phyloP scores from a whole-genome alignment of 1,284 basidiomycete species.

The Bondarzewia mesenterica region DNA sequence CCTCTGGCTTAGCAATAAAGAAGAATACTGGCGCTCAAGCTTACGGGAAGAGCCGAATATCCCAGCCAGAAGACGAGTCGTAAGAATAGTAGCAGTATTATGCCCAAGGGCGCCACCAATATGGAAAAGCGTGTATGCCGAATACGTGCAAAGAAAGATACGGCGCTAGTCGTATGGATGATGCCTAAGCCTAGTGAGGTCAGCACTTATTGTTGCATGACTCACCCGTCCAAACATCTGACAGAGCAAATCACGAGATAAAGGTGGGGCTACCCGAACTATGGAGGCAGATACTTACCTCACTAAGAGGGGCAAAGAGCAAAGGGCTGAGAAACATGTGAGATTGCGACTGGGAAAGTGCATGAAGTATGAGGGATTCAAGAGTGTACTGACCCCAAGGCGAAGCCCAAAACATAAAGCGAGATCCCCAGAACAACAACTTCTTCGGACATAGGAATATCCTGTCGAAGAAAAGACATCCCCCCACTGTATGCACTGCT shows the following conservation, averaged over 20 bases:
- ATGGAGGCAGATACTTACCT: slow-evolving; percentile 27
- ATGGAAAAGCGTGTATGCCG: slow-evolving; percentile 54
- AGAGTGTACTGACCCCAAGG: slow-evolving; percentile 22
- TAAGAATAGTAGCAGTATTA: slow-evolving; percentile 51
- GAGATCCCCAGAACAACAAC: slow-evolving; percentile 55
- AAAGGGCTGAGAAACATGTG: slow-evolving; percentile 31
- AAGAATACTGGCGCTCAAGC: slow-evolving; percentile 12
- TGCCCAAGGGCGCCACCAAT: slow-evolving; percentile 54
- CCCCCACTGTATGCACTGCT: slow-evolving; percentile 55
- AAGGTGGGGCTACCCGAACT: background rate
- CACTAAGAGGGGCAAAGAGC: slow-evolving; percentile 57
- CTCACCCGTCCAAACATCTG: slow-evolving; percentile 45
- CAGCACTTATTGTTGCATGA: slow-evolving; percentile 15
- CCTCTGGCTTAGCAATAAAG: slow-evolving; percentile 5
- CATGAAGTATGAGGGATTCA: slow-evolving; percentile 2
- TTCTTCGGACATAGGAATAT: slow-evolving; percentile 43
- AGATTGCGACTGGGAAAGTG: slow-evolving; percentile 1
- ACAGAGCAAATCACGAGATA: background rate
- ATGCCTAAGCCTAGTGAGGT: too few species aligned
- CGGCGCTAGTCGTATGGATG: slow-evolving; percentile 27
- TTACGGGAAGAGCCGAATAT: slow-evolving; percentile 52
- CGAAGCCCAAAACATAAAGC: slow-evolving; percentile 46
- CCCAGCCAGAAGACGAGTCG: slow-evolving; percentile 51
- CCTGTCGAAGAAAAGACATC: slow-evolving; percentile 34
- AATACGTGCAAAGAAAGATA: slow-evolving; percentile 49